These are phyloP conservation scores for Rhizopogon sp. DNA, from an alignment of 768 basidiomycete species.

Conservation along the genomic window DNA sequence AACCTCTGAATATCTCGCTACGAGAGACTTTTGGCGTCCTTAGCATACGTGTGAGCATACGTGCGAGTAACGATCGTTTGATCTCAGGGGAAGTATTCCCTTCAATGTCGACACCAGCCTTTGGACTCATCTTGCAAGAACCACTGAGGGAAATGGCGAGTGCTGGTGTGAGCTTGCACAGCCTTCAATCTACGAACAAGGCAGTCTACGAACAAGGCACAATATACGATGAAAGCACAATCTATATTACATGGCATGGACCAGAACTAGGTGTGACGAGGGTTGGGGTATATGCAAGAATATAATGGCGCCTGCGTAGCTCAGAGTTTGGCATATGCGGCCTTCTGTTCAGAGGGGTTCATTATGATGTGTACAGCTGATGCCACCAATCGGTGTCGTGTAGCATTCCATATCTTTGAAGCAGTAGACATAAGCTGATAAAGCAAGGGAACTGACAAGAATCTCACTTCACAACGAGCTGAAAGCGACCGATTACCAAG, in stretches of 20 bases:
- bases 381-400: slow-evolving; percentile 45
- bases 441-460: background rate
- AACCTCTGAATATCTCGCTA: slow-evolving; percentile 10
- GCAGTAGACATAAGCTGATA: background rate
- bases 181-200: too few species aligned
- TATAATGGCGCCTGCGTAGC: too few species aligned
- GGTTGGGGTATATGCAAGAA: too few species aligned
- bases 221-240: too few species aligned
- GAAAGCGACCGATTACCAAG: slow-evolving; percentile 44
- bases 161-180: too few species aligned
- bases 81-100: slow-evolving; percentile 24
- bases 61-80: slow-evolving; percentile 21
- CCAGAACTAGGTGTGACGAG: too few species aligned
- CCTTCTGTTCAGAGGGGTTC: slow-evolving; percentile 32
- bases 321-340: slow-evolving; percentile 15
- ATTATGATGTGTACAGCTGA: slow-evolving; percentile 56
- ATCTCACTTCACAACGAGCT: slow-evolving; percentile 43
- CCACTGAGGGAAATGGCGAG: too few species aligned
- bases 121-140: background rate
- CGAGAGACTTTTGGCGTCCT: slow-evolving; percentile 1
- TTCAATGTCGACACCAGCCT: slow-evolving; percentile 8
- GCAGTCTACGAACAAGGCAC: too few species aligned
- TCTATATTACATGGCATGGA: too few species aligned
- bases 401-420: slow-evolving; percentile 52
- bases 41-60: slow-evolving; percentile 5